These are phyloP conservation scores for Zizania palustris DNA, from an alignment of 202 grass and related monocot genomes.

Conservation along the genomic window DNA sequence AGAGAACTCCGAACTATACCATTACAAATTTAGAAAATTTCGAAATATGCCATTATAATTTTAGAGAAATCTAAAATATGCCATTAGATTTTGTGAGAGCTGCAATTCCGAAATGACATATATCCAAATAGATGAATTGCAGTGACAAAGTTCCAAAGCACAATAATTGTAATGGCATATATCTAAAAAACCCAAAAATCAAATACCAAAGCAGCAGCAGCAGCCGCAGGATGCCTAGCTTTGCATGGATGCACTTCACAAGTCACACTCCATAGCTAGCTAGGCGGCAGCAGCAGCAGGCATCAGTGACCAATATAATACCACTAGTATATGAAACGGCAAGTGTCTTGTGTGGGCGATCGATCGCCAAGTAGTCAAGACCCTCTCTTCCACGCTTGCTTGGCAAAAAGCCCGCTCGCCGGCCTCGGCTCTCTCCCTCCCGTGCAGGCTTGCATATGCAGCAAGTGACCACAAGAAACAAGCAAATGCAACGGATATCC, in stretches of 20 bases:
- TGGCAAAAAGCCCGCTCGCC: slow-evolving; percentile 25
- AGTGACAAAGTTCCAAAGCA: too few species aligned
- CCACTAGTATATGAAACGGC: not conserved
- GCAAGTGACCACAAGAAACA: slow-evolving; percentile 42
- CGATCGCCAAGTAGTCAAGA: slow-evolving; percentile 21
- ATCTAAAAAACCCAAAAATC: too few species aligned
- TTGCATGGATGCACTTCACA: not conserved
- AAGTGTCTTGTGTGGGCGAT: slow-evolving; percentile 37
- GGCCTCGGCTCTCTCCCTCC: not conserved
- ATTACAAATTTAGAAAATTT: too few species aligned
- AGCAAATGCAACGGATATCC: slow-evolving; percentile 52
- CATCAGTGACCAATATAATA: not conserved
- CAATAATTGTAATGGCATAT: too few species aligned
- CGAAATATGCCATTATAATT: too few species aligned
- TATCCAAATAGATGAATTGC: too few species aligned
- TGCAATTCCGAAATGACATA: too few species aligned
- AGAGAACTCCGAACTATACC: too few species aligned
- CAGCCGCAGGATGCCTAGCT: not conserved
- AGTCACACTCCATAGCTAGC: not conserved
- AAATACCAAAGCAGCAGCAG: not conserved
- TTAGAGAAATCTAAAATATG: too few species aligned
- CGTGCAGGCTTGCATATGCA: slow-evolving; percentile 8
- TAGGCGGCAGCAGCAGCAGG: not conserved
- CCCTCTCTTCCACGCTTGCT: slow-evolving; percentile 34
- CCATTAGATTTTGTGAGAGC: too few species aligned